Evolutionary conservation across 2,329 filamentous ascomycete species (phyloP).

Genomic region (Fusarium sp.): DNA sequence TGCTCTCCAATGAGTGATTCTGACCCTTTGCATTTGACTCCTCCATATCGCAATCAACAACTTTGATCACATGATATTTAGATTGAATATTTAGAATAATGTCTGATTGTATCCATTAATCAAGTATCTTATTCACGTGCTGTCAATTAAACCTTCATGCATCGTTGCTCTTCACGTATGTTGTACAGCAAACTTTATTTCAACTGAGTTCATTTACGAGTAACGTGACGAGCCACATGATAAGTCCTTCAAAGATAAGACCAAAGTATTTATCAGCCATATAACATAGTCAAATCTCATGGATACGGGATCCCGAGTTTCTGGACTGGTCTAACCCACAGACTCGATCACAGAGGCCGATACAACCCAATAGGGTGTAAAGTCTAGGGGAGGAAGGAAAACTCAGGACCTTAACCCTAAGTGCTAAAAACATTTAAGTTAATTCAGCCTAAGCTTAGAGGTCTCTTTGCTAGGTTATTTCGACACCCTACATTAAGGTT

Average conservation of each 20-base stretch:
- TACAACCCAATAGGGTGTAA: neutral
- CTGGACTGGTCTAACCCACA: neutral
- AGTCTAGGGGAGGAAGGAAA: no score
- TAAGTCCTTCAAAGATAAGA: neutral
- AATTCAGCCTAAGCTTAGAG: no score
- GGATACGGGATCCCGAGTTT: neutral
- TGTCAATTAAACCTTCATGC: neutral
- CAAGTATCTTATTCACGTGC: neutral
- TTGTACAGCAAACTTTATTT: neutral
- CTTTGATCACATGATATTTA: neutral
- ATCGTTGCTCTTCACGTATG: rapidly evolving
- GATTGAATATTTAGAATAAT: neutral
- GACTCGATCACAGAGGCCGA: neutral
- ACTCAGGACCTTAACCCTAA: no score
- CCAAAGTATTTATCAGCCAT: neutral
- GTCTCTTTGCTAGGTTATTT: no score
- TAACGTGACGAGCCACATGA: neutral
- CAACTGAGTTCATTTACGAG: no score
- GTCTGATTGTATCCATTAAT: rapidly evolving
- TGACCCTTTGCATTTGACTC: rapidly evolving
- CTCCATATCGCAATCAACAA: neutral
- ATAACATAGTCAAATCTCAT: rapidly evolving
- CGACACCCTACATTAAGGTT: no score
- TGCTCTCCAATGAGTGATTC: neutral
- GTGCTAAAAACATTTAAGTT: no score